Base-by-base conservation (phyloP, 148 eudicot species). In the Chenopodium berlandieri region DNA sequence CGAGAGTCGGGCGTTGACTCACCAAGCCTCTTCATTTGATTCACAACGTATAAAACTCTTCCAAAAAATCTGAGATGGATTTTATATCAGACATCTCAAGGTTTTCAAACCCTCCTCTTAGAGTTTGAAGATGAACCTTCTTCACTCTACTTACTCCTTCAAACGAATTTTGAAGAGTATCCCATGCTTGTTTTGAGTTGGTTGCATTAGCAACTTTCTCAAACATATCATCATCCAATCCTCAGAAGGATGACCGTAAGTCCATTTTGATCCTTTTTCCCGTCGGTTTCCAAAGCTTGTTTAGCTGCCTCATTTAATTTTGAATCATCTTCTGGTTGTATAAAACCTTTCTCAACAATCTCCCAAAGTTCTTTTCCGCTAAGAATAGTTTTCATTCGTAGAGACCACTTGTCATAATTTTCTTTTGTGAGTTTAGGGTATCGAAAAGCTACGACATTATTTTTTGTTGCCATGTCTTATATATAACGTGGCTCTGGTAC, bases 191-290 rank as follows among this genome's bases (percentile, higher is more conserved):
- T 48, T 48, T 48, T 2, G 52, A 48, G 13, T 12, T 48, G 10
- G 52, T 48, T 48, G 52, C 52, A 48, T 48, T 48, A 12, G 78
- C 40, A 31, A 54, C 44, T 23, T 75, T 75, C 27, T 75, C 46
- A 73, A 73, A 73, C 76, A 73, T 20, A 31, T 73, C 54, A 73
- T 73, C 75, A 73, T 73, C 75, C 75, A 37, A 46, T 8, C 76
- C 76, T 73, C n/a, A n/a, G 25, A 73, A 46, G 76, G 54, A 73
- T 46, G 52, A 73, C 27, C 0, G 27, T 73, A 9, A 46, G 25
- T 40, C 30, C 76, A 73, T 20, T 73, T 20, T 46, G 14, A 5
- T 46, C 27, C 23, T 46, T 44, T 48, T 48, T 48, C 52, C 52
- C 9, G 14, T 48, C 52, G 1, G 12, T 48, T 48, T 48, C 52